These are phyloP conservation scores for Eucalyptus tenuipes DNA, from an alignment of 345 rosid species.

Conservation along the genomic window DNA sequence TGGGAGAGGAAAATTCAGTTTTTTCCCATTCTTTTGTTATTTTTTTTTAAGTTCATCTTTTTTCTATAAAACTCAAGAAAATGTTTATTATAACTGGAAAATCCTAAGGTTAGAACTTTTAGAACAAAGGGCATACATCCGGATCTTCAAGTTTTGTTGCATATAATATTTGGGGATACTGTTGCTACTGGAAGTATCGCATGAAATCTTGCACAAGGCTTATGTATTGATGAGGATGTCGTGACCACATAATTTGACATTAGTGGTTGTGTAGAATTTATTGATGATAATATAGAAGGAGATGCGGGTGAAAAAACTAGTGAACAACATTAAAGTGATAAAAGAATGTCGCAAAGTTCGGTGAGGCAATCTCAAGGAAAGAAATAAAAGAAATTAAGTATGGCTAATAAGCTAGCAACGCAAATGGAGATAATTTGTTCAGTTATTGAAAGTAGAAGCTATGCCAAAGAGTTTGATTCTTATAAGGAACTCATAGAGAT, in stretches of 20 bases:
- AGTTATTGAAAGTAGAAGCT: accelerated
- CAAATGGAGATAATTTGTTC: too few species aligned
- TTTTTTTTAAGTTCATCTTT: background rate
- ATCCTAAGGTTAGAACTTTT: background rate
- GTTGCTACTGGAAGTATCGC: too few species aligned
- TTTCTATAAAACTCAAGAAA: background rate
- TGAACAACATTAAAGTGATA: background rate
- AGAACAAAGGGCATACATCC: background rate
- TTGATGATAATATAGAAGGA: too few species aligned
- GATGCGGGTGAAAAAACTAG: too few species aligned
- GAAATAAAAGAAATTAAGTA: too few species aligned
- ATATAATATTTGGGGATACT: background rate
- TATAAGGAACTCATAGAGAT: too few species aligned
- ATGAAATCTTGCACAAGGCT: accelerated
- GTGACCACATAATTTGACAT: too few species aligned
- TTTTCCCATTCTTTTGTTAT: too few species aligned
- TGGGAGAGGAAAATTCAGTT: too few species aligned
- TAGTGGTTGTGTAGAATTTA: accelerated
- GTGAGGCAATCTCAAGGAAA: background rate
- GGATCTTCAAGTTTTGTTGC: background rate
- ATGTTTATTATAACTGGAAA: background rate
- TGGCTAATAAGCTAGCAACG: accelerated
- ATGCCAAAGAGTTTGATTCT: background rate
- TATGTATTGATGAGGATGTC: background rate
- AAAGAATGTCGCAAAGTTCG: accelerated